A percentile compares a stretch with the other conserved stretches of the same genome.
phyloP scores from a whole-genome alignment of 1,284 basidiomycete species.

The Tylopilus sp. region DNA sequence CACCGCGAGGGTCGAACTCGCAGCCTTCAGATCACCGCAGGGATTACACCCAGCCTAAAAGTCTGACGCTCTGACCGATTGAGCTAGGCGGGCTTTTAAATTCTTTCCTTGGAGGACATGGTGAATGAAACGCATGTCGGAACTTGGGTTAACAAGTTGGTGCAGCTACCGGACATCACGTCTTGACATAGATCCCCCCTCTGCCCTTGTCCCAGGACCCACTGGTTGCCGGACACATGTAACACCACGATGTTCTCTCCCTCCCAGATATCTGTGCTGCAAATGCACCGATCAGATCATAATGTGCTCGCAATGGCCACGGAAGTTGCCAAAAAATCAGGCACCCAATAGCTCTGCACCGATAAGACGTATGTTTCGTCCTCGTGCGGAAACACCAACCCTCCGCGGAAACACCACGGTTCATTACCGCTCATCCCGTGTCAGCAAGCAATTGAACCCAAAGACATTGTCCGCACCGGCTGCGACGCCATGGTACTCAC shows the following conservation, averaged over 20 bases:
- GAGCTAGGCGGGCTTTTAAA: conserved; percentile 61
- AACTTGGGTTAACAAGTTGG: too few species aligned
- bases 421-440: conserved; percentile 36
- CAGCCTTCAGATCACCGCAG: conserved; percentile 86
- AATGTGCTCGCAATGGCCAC: not conserved
- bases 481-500: too few species aligned
- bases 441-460: conserved; percentile 19
- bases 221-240: conserved; percentile 13
- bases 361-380: conserved; percentile 19
- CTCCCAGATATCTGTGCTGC: conserved; percentile 3
- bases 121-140: too few species aligned
- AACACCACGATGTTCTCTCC: not conserved
- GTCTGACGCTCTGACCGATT: conserved; percentile 64
- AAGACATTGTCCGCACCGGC: conserved; percentile 14
- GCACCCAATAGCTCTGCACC: conserved; percentile 1
- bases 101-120: rapidly evolving
- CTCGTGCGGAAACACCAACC: conserved; percentile 7
- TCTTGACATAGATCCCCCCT: too few species aligned
- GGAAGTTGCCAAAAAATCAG: conserved; percentile 3
- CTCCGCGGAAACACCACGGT: conserved; percentile 5
- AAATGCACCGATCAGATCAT: not conserved
- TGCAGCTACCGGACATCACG: too few species aligned
- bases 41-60: conserved; percentile 60
- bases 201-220: not conserved
- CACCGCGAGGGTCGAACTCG: conserved; percentile 92